Evolutionary conservation across 768 basidiomycete genomes (phyloP).

Genomic region (Sarcodon aspratus): DNA sequence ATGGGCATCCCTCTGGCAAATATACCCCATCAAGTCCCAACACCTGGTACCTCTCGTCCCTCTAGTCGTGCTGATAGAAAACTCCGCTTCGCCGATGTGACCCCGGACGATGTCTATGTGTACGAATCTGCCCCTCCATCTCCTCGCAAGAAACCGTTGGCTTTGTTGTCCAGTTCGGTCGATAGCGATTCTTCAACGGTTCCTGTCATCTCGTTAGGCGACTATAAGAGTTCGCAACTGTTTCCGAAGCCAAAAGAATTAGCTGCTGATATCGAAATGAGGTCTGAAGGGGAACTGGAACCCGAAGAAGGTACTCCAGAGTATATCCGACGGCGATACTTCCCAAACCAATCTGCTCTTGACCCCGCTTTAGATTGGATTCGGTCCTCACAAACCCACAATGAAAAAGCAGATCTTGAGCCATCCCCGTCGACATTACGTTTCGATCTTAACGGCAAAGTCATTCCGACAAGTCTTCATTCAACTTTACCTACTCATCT

Average conservation of each 20-base stretch:
- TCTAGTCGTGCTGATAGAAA: slow-evolving; percentile 41
- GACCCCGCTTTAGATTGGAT: slow-evolving; percentile 83
- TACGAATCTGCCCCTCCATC: slow-evolving; percentile 78
- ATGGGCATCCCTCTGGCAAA: neutral
- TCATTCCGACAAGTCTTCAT: slow-evolving; percentile 46
- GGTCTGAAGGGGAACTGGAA: neutral
- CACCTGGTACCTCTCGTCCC: slow-evolving; percentile 36
- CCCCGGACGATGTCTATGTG: slow-evolving; percentile 65
- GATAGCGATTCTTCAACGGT: slow-evolving; percentile 12
- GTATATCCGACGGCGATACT: slow-evolving; percentile 74
- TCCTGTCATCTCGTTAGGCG: slow-evolving; percentile 26
- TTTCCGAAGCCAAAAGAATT: neutral
- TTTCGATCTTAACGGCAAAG: slow-evolving; percentile 60
- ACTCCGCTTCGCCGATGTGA: slow-evolving; percentile 68
- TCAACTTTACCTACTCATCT: slow-evolving; percentile 66
- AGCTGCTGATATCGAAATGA: neutral
- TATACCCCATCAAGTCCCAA: neutral
- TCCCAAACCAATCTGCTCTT: slow-evolving; percentile 56
- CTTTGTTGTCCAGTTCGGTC: slow-evolving; percentile 41
- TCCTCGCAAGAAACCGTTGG: slow-evolving; percentile 46
- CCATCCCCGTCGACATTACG: slow-evolving; percentile 28
- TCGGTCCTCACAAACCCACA: slow-evolving; percentile 18
- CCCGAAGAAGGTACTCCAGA: slow-evolving; percentile 68
- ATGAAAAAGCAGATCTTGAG: slow-evolving; percentile 11
- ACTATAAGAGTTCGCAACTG: slow-evolving; percentile 16